A percentile compares a stretch with the other conserved stretches of the same genome.
phyloP scores from a whole-genome alignment of 176 grass and related monocot genomes.

The Oryza meridionalis region DNA sequence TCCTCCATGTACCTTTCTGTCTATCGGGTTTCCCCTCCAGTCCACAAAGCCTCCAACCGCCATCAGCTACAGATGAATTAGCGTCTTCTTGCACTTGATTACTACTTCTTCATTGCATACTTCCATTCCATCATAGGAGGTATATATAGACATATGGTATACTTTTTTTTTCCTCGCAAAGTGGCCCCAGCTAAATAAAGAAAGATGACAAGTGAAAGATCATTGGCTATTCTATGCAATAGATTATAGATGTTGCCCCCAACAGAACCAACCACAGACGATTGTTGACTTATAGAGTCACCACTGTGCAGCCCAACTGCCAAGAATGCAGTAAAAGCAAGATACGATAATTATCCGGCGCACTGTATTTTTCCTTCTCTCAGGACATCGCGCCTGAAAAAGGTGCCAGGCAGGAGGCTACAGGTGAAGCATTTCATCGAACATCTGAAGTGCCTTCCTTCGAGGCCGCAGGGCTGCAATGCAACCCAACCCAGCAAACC shows the following conservation, averaged over 20 bases:
- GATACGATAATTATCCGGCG: neutral
- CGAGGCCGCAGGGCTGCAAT: too few relatives aligned
- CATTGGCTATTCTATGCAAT: neutral
- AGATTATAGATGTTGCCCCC: neutral
- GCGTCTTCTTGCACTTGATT: neutral
- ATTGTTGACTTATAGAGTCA: neutral
- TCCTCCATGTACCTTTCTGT: constrained; percentile 55
- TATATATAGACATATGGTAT: neutral
- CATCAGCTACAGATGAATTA: constrained; percentile 19
- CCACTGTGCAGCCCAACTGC: too few relatives aligned
- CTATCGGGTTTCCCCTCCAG: constrained; percentile 55
- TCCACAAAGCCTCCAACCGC: constrained; percentile 41
- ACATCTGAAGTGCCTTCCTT: neutral
- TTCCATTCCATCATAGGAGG: neutral
- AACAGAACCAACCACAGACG: neutral
- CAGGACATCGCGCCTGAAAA: neutral
- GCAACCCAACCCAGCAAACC: neutral
- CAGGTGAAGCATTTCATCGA: neutral
- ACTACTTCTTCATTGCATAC: neutral
- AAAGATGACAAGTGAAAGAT: neutral
- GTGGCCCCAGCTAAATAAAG: neutral
- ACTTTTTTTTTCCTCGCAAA: neutral
- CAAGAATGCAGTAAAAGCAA: too few relatives aligned
- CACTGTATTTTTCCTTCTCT: neutral
- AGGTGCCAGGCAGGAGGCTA: neutral